Evolutionary conservation across 2,329 filamentous ascomycete species (phyloP).

Genomic region (Dothideomycetes sp.): DNA sequence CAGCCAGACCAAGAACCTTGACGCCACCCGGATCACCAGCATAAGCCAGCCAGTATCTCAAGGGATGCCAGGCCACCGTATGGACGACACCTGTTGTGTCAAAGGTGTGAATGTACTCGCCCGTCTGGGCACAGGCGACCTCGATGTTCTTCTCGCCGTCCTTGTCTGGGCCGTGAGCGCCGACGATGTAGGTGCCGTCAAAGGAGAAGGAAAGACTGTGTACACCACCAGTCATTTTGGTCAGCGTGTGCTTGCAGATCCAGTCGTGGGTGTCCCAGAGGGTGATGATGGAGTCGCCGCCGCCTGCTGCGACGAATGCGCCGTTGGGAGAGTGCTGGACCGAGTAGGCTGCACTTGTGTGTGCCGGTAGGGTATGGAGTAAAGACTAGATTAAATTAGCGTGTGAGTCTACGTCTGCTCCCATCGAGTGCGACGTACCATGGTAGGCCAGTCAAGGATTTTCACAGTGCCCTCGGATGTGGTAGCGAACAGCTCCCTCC

Average conservation of each 20-base stretch:
- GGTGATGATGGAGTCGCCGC: conserved; percentile 62
- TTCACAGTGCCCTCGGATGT: conserved; percentile 61
- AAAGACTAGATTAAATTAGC: conserved; percentile 20
- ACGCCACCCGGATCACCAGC: conserved; percentile 54
- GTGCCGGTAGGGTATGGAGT: conserved; percentile 53
- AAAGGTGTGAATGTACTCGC: conserved; percentile 60
- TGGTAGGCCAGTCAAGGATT: conserved; percentile 57
- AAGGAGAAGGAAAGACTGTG: conserved; percentile 66
- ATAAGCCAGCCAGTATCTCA: conserved; percentile 63
- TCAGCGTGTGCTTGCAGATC: conserved; percentile 63
- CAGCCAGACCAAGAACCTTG: conserved; percentile 49
- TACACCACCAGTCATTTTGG: conserved; percentile 58
- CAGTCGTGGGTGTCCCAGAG: conserved; percentile 71
- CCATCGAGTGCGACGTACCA: no score
- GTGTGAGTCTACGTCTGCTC: no score
- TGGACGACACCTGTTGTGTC: conserved; percentile 56
- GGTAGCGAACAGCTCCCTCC: conserved; percentile 58
- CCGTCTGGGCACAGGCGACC: conserved; percentile 61
- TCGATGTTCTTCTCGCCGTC: conserved; percentile 62
- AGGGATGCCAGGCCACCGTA: conserved; percentile 66
- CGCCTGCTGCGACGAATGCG: conserved; percentile 62
- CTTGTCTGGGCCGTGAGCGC: conserved; percentile 41
- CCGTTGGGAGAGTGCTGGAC: conserved; percentile 61
- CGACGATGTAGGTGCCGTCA: conserved; percentile 64
- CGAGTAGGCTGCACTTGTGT: conserved; percentile 61